These are phyloP conservation scores for Rhodotorula sp. DNA, from an alignment of 1,284 basidiomycete species.

Conservation along the genomic window DNA sequence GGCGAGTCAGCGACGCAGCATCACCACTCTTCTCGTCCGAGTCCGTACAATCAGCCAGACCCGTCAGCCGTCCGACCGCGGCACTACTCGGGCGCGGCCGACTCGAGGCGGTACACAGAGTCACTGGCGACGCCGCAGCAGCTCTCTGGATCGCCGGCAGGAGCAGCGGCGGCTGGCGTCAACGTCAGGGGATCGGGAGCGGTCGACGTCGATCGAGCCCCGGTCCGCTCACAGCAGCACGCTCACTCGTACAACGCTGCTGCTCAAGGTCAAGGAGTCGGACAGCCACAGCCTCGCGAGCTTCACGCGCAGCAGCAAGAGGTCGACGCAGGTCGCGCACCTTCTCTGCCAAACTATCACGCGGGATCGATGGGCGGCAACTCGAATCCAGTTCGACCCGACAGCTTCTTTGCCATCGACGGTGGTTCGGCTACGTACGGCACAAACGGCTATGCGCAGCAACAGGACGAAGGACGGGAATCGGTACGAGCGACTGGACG, in stretches of 20 bases:
- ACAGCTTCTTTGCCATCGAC: constrained; percentile 22
- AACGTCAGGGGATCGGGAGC: constrained; percentile 14
- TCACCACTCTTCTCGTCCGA: too few relatives aligned
- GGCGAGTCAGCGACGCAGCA: neutral
- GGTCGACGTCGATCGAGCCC: constrained; percentile 3
- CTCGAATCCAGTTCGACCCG: neutral
- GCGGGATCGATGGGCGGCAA: neutral
- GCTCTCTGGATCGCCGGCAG: neutral
- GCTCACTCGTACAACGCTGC: too few relatives aligned
- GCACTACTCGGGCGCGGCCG: neutral
- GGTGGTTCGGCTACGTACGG: neutral
- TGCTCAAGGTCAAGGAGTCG: neutral
- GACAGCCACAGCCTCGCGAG: neutral
- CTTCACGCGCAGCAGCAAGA: neutral
- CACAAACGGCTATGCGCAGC: neutral
- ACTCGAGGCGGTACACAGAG: neutral
- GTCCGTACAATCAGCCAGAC: neutral
- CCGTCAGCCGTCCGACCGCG: neutral
- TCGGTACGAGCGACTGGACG: neutral
- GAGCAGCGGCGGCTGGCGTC: neutral
- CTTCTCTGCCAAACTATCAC: neutral
- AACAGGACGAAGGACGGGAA: too few relatives aligned
- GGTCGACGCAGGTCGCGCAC: neutral
- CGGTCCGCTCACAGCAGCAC: too few relatives aligned
- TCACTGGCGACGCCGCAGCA: neutral